Evolutionary conservation across 768 basidiomycete species (phyloP).

Genomic region (Asterophora parasitica): DNA sequence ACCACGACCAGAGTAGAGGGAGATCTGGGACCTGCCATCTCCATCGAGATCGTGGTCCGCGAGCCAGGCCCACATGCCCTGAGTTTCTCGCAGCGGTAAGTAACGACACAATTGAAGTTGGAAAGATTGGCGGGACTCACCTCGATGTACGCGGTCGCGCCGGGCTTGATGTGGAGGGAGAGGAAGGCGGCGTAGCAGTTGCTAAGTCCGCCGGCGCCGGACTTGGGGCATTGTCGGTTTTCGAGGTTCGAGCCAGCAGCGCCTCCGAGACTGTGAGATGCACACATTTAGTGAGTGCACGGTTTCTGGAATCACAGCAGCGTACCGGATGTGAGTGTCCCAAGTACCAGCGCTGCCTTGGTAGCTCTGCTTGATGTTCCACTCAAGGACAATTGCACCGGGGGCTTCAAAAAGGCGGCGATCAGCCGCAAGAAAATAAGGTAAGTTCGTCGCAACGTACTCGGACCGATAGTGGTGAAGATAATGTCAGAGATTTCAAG

Average conservation of each 20-base stretch:
- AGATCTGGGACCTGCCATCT: slow-evolving; percentile 41
- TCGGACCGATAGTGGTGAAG: slow-evolving; percentile 20
- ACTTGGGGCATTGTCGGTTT: slow-evolving; percentile 37
- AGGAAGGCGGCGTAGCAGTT: slow-evolving; percentile 64
- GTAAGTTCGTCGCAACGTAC: slow-evolving; percentile 4
- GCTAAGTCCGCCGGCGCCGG: slow-evolving; percentile 34
- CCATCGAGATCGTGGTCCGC: slow-evolving; percentile 78
- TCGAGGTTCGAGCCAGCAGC: slow-evolving; percentile 54
- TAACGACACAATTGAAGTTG: neutral
- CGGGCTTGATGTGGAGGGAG: slow-evolving; percentile 52
- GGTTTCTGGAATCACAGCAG: neutral
- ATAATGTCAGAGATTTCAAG: slow-evolving; percentile 54
- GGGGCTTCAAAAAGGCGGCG: slow-evolving; percentile 23
- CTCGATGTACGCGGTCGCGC: slow-evolving; percentile 59
- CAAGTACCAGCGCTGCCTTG: slow-evolving; percentile 56
- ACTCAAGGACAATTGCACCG: slow-evolving; percentile 65
- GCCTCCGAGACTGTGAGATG: slow-evolving; percentile 31
- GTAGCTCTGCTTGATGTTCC: slow-evolving; percentile 49
- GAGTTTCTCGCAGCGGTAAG: neutral
- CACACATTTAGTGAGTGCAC: neutral
- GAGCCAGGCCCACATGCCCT: slow-evolving; percentile 78
- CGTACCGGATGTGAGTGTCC: slow-evolving; percentile 50
- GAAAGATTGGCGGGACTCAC: slow-evolving; percentile 25
- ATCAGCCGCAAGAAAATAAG: neutral
- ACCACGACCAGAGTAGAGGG: slow-evolving; percentile 67